Conservation (phyloP, 2,329 filamentous ascomycete genomes). For the Claviceps monticola region DNA sequence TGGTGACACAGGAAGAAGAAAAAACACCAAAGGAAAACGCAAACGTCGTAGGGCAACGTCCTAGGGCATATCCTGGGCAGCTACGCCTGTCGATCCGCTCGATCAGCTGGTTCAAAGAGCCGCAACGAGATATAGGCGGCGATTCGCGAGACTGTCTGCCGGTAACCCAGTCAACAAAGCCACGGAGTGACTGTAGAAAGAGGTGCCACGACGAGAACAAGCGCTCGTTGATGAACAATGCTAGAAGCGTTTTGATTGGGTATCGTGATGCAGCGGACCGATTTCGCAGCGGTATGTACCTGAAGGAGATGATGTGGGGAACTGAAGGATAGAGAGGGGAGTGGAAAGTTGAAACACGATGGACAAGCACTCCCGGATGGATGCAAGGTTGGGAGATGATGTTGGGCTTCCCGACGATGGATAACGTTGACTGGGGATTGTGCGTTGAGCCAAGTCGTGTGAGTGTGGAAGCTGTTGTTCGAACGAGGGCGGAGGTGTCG, state of each 20-base stretch:
- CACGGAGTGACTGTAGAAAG: background rate
- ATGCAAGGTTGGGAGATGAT: background rate
- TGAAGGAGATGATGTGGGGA: background rate
- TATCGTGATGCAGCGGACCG: conserved; percentile 2
- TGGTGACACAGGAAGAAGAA: background rate
- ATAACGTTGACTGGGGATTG: conserved; percentile 2
- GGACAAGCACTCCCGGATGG: background rate
- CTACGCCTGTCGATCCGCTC: background rate
- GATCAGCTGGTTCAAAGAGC: background rate
- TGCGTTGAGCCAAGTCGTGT: background rate
- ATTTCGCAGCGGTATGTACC: background rate
- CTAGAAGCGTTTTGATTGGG: background rate
- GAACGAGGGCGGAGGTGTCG: conserved; percentile 4
- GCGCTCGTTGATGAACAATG: background rate
- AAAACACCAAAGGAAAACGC: background rate
- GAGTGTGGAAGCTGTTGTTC: conserved; percentile 1
- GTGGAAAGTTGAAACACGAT: background rate
- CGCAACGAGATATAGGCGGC: background rate
- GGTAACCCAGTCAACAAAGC: background rate
- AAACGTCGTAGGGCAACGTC: background rate
- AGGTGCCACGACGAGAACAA: background rate
- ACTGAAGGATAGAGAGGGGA: background rate
- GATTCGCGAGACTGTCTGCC: background rate
- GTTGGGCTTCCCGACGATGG: background rate
- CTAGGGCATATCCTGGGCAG: conserved; percentile 9